Evolutionary conservation across 306 rosid species (phyloP).

Genomic region (Urtica urens): DNA sequence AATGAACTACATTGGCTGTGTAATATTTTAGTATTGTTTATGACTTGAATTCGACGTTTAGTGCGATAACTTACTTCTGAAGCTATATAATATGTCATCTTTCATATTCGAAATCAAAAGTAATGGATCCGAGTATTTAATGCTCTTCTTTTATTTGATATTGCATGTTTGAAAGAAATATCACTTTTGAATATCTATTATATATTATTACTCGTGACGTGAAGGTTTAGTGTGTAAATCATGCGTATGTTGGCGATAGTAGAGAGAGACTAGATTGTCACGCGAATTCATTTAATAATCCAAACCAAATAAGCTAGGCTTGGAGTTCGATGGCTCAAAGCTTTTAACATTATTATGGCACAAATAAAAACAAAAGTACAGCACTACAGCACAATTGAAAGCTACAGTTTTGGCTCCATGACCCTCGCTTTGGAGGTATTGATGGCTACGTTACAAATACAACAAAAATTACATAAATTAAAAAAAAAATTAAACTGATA

Average conservation of each 20-base stretch:
- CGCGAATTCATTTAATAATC: slow-evolving; percentile 1
- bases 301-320: slow-evolving; percentile 2
- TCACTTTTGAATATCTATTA: background rate
- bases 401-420: too few species aligned
- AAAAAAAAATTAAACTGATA: background rate
- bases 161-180: background rate
- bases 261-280: too few species aligned
- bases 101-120: background rate
- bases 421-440: too few species aligned
- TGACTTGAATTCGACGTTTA: slow-evolving; percentile 1
- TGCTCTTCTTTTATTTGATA: background rate
- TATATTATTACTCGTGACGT: background rate
- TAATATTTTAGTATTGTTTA: background rate
- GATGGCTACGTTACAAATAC: too few species aligned
- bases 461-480: background rate
- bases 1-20: background rate
- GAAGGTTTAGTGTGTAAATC: background rate
- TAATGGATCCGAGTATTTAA: background rate
- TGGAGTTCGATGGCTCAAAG: background rate
- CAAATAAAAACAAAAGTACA: background rate
- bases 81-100: background rate
- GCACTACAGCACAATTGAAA: too few species aligned
- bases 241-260: too few species aligned
- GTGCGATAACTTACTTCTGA: background rate
- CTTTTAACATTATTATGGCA: background rate